These are phyloP conservation scores for Mucor velutinosus DNA, from an alignment of 371 early-diverging fungal species.

Conservation along the genomic window DNA sequence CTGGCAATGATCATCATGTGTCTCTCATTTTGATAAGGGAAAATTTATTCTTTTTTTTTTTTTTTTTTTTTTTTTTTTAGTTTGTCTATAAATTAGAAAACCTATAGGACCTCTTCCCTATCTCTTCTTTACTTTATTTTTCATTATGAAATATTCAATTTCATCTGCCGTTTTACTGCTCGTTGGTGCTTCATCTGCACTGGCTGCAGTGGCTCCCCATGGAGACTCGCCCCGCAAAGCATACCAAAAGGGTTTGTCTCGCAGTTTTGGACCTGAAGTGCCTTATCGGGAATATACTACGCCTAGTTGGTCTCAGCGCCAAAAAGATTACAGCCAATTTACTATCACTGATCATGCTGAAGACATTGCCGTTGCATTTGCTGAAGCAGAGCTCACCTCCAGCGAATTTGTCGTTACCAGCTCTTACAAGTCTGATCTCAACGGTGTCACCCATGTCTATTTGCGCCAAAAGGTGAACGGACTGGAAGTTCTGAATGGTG, in stretches of 20 bases:
- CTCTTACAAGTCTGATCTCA: constrained; percentile 70
- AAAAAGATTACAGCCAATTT: constrained; percentile 10
- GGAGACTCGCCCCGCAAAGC: constrained; percentile 20
- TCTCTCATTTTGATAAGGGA: not conserved
- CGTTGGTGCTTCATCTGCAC: constrained; percentile 4
- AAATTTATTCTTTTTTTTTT: not conserved
- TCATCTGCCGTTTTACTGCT: constrained; percentile 14
- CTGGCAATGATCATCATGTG: not conserved
- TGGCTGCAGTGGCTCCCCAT: constrained; percentile 9
- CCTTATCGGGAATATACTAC: constrained; percentile 29
- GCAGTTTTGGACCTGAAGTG: constrained; percentile 42
- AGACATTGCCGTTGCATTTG: constrained; percentile 53
- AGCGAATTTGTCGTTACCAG: constrained; percentile 59
- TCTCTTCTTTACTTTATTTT: constrained; percentile 6
- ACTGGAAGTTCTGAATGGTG: constrained; percentile 78
- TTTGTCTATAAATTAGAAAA: not conserved
- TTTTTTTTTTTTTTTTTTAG: not conserved
- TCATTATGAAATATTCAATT: constrained; percentile 21
- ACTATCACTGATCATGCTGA: constrained; percentile 25
- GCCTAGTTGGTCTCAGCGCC: constrained; percentile 11
- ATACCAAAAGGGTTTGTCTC: constrained; percentile 25
- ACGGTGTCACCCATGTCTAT: constrained; percentile 82
- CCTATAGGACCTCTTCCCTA: not conserved
- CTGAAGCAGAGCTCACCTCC: constrained; percentile 35
- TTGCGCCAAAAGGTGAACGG: constrained; percentile 76